These are phyloP conservation scores for Magnusiomyces ingens DNA, from an alignment of 1,139 yeast species.

Conservation along the genomic window DNA sequence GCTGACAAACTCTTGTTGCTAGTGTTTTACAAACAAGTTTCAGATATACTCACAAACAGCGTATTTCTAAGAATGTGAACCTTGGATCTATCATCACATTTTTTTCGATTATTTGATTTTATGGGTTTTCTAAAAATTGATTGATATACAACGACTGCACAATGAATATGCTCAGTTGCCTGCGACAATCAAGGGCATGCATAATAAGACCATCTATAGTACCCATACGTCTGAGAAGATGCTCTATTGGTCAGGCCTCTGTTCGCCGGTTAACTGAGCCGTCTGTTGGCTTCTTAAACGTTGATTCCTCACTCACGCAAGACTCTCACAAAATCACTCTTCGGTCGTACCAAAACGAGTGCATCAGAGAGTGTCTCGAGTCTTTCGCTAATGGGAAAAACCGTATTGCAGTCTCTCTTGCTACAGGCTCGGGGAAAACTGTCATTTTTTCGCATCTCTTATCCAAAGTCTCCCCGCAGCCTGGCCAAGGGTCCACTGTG, in stretches of 20 bases:
- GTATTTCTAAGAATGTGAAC: too few relatives aligned
- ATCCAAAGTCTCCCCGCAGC: conserved; percentile 39
- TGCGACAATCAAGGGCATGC: too few relatives aligned
- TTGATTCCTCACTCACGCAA: too few relatives aligned
- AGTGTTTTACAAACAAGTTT: too few relatives aligned
- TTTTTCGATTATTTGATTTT: not conserved
- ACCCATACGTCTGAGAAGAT: too few relatives aligned
- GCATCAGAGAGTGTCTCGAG: conserved; percentile 49
- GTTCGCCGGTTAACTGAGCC: too few relatives aligned
- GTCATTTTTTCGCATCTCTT: conserved; percentile 73
- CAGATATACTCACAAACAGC: too few relatives aligned
- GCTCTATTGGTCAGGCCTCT: too few relatives aligned
- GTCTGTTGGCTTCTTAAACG: too few relatives aligned
- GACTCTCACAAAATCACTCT: conserved; percentile 23
- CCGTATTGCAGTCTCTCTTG: conserved; percentile 76
- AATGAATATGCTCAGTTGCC: not conserved
- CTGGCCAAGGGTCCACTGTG: conserved; percentile 42
- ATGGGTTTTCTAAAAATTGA: not conserved
- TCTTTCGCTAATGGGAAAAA: conserved; percentile 44
- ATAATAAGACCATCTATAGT: too few relatives aligned
- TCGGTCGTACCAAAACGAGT: conserved; percentile 66
- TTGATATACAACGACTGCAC: not conserved
- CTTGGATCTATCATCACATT: not conserved
- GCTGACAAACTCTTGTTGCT: too few relatives aligned
- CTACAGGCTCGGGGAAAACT: conserved; percentile 96